Base-by-base conservation (phyloP, 768 basidiomycete species). In the Psilocybe tampanensis region DNA sequence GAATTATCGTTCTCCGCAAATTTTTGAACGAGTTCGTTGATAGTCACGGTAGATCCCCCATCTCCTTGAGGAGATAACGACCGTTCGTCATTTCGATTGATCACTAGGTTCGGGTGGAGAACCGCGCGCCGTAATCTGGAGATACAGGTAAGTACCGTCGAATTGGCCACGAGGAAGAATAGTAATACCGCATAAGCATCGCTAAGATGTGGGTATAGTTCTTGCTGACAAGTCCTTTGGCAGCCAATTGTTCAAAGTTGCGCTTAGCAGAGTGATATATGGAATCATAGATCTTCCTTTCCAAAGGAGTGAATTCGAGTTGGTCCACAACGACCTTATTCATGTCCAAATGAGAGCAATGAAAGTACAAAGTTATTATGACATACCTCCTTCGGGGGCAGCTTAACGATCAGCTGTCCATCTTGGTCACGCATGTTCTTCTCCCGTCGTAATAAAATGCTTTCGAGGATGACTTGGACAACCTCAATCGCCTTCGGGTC, bases 401-500 rank as follows among this genome's bases (percentile, higher is more conserved):
- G 75, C 42, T 94, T 86, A 1, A 98, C 93, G 44, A 98, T 97
- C 51, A 78, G 84, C 52, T 91, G 89, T 8, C 96, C 96, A 62
- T 94, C 85, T 33, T 73, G 77, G 72, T 95, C 95, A 34, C 84
- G 84, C 92, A 95, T 96, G 52, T 84, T 88, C 77, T 98, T 98
- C 72, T 98, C 95, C 60, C 96, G 83, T 13, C 96, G 83, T 8
- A 98, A 77, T 5, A 98, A 76, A 47, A 93, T 81, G 33, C 86
- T 92, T 70, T 96, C 94, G 17, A 98, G 79, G 58, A 98, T 95
- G 55, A 95, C 90, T 72, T 98, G 95, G 0, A 98, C 94, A 43
- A 98, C 88, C 65, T 96, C 94, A 47, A 98, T 89, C 0, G 94
- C 95, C 66, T 94, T 95, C 0, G 92, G 86, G 69, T 98, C 95